These are phyloP conservation scores for Nakaseomyces kungkrabaensis DNA, from an alignment of 1,139 yeast genomes.

Conservation along the genomic window DNA sequence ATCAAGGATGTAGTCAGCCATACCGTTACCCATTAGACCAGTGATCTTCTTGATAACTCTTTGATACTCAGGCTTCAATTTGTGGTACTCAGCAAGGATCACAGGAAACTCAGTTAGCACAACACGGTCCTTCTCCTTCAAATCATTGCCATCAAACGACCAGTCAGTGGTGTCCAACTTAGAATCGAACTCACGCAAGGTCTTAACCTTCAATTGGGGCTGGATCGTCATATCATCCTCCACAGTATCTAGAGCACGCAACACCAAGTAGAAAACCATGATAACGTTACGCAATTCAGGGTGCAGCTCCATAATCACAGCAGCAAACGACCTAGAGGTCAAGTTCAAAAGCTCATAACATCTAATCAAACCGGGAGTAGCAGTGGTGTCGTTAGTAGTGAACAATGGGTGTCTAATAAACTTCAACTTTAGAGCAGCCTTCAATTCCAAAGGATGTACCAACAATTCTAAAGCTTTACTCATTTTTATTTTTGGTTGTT, in stretches of 20 bases:
- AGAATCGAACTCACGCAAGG: conserved; percentile 58
- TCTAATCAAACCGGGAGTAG: conserved; percentile 41
- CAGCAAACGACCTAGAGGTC: conserved; percentile 86
- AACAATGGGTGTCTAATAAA: conserved; percentile 47
- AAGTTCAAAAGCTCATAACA: conserved; percentile 59
- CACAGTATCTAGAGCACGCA: conserved; percentile 89
- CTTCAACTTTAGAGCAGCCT: conserved; percentile 53
- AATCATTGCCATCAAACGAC: conserved; percentile 69
- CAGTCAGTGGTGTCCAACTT: conserved; percentile 59
- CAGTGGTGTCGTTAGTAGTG: conserved; percentile 34
- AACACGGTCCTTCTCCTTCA: conserved; percentile 68
- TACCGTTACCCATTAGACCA: conserved; percentile 85
- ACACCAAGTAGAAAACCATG: conserved; percentile 71
- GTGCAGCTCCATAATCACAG: conserved; percentile 83
- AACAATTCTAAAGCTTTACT: conserved; percentile 56
- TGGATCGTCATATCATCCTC: conserved; percentile 93
- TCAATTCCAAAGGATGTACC: conserved; percentile 63
- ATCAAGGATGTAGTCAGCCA: conserved; percentile 86
- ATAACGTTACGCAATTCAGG: conserved; percentile 80
- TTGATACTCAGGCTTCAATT: conserved; percentile 66
- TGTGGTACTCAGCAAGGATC: conserved; percentile 61
- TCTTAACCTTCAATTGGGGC: conserved; percentile 59
- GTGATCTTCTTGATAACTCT: conserved; percentile 71
- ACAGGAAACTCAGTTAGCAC: conserved; percentile 69
- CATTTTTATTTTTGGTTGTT: conserved; percentile 33